Conservation (phyloP, 116 monocot genomes). For the Dioscorea cayenensis region DNA sequence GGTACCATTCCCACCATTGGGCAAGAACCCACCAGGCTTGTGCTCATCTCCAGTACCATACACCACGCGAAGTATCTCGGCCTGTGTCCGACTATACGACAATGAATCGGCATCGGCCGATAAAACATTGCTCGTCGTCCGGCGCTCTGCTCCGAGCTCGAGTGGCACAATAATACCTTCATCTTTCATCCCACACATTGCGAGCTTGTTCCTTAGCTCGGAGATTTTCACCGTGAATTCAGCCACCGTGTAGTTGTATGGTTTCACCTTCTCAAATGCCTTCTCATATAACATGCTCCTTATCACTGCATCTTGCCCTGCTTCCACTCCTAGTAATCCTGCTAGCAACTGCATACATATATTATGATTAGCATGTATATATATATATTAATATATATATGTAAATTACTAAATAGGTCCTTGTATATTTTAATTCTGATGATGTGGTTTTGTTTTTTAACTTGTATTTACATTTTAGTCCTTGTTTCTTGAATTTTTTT, state of each 20-base stretch:
- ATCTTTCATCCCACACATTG: conserved; percentile 51
- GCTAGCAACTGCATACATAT: conserved; percentile 29
- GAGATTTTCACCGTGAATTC: conserved; percentile 46
- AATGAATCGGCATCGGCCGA: conserved; percentile 41
- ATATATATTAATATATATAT: no score
- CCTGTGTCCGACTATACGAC: conserved; percentile 34
- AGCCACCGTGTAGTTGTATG: conserved; percentile 31
- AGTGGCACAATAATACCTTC: conserved; percentile 52
- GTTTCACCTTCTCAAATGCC: conserved; percentile 4
- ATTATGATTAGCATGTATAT: no score
- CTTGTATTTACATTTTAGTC: no score
- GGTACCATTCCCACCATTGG: conserved; percentile 32
- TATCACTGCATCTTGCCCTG: conserved; percentile 53
- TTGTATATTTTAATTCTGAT: no score
- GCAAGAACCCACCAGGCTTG: conserved; percentile 44
- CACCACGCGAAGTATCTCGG: conserved; percentile 40
- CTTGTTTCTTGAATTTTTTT: no score
- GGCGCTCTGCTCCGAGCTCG: conserved; percentile 43
- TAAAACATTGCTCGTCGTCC: conserved; percentile 33
- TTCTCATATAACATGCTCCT: conserved; percentile 29
- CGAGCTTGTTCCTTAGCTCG: conserved; percentile 35
- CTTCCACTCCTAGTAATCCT: conserved; percentile 47
- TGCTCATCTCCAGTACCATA: conserved; percentile 42
- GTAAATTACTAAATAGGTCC: no score
- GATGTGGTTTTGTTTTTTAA: no score